Conservation (phyloP, 176 grass and related monocot species). For the Oryza australiensis region DNA sequence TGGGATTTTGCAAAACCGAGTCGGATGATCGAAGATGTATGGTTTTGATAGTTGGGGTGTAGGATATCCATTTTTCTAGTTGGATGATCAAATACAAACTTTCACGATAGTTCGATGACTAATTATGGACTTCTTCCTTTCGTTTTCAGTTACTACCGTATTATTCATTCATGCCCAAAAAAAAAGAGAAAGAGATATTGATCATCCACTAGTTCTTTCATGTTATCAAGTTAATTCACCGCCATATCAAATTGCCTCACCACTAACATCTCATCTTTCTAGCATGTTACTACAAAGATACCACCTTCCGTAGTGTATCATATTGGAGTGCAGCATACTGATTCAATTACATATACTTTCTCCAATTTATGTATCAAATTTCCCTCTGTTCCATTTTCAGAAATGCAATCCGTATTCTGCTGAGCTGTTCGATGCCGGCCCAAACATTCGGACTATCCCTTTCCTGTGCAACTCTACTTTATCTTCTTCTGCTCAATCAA, state of each 20-base stretch:
- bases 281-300: neutral
- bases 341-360: neutral
- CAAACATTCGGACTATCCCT: conserved; percentile 51
- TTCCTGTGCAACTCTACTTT: conserved; percentile 55
- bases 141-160: neutral
- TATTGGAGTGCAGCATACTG: neutral
- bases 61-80: no score
- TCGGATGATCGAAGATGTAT: no score
- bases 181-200: neutral
- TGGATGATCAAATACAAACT: no score
- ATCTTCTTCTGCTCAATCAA: conserved; percentile 45
- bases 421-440: conserved; percentile 50
- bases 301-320: neutral
- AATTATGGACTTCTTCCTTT: no score
- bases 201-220: neutral
- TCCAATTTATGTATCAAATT: neutral
- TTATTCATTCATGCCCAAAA: neutral
- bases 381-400: conserved; percentile 38
- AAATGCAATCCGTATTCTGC: conserved; percentile 77
- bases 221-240: neutral
- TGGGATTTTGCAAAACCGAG: no score
- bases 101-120: no score
- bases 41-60: no score
- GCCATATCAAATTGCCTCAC: neutral
- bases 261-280: neutral